A percentile compares a stretch with the other conserved stretches of the same genome.
Evolutionary conservation across 768 basidiomycete genomes (phyloP).

Genomic region (Hygrocybe punicea): DNA sequence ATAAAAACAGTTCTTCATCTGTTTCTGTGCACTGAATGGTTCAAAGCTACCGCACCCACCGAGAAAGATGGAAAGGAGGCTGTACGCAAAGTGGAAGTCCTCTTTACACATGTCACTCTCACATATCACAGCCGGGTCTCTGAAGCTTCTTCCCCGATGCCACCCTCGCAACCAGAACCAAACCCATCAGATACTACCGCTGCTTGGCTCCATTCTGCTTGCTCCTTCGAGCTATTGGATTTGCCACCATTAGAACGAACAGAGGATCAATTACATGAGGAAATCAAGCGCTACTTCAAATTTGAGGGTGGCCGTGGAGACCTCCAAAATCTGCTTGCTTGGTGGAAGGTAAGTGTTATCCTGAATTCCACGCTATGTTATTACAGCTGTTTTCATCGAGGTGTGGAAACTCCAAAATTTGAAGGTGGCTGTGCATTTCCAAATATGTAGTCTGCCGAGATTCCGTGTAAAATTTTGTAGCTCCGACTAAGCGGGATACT

Average conservation of each 20-base stretch:
- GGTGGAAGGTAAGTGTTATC: slow-evolving; percentile 31
- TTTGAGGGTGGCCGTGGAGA: slow-evolving; percentile 12
- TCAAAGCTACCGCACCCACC: slow-evolving; percentile 9
- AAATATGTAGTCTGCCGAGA: too few relatives aligned
- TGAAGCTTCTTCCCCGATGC: neutral
- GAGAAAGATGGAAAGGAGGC: neutral
- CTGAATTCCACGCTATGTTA: neutral
- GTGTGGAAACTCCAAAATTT: too few relatives aligned
- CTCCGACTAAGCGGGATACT: too few relatives aligned
- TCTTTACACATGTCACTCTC: slow-evolving; percentile 1
- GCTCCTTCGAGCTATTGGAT: slow-evolving; percentile 7
- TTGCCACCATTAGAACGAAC: neutral
- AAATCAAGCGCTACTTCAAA: slow-evolving; percentile 14
- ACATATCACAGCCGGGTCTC: neutral
- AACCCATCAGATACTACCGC: neutral
- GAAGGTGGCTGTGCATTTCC: too few relatives aligned
- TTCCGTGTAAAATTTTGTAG: too few relatives aligned
- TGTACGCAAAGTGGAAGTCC: neutral
- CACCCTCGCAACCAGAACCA: neutral
- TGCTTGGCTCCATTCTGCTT: slow-evolving; percentile 4
- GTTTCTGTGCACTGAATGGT: slow-evolving; percentile 22
- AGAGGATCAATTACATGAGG: slow-evolving; percentile 13
- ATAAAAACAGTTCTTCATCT: slow-evolving; percentile 26
- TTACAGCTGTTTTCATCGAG: too few relatives aligned
- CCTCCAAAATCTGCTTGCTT: slow-evolving; percentile 18